phyloP scores from a whole-genome alignment of 192 early-diverging fungal species.

The Chytriomyces hyalinus region DNA sequence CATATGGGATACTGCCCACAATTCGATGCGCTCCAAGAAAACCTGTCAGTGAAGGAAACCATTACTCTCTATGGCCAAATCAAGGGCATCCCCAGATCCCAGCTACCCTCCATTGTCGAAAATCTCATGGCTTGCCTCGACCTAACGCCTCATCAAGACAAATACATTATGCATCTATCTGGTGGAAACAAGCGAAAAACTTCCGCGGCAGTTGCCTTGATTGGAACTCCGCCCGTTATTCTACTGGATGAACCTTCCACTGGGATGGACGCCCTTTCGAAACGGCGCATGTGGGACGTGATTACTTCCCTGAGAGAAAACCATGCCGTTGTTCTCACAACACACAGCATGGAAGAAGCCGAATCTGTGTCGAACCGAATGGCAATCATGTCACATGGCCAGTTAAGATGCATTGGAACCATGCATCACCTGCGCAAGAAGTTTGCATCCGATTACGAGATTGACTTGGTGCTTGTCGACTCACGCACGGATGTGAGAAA shows the following conservation, averaged over 20 bases:
- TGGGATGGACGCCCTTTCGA: conserved; percentile 7
- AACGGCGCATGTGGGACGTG: conserved; percentile 31
- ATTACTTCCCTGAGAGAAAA: not conserved
- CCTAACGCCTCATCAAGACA: too few species aligned
- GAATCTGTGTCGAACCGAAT: conserved; percentile 39
- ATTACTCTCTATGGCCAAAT: too few species aligned
- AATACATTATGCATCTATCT: too few species aligned
- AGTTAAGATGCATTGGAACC: conserved; percentile 52
- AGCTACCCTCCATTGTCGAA: too few species aligned
- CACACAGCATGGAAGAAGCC: conserved; percentile 43
- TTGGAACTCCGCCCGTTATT: too few species aligned
- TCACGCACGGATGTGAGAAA: not conserved
- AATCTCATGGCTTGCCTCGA: too few species aligned
- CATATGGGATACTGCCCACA: conserved; percentile 24
- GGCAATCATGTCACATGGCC: conserved; percentile 49
- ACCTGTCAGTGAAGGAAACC: conserved; percentile 41
- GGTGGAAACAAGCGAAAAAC: too few species aligned
- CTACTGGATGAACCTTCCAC: too few species aligned
- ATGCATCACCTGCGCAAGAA: conserved; percentile 54
- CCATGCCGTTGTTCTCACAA: conserved; percentile 34
- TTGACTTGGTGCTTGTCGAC: conserved; percentile 44
- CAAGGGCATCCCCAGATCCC: too few species aligned
- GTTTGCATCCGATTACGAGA: conserved; percentile 54
- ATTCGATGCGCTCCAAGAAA: conserved; percentile 45
- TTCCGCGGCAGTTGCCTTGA: too few species aligned